Evolutionary conservation across 805 yeast genomes (phyloP).

Genomic region (Starmerella roubikii): DNA sequence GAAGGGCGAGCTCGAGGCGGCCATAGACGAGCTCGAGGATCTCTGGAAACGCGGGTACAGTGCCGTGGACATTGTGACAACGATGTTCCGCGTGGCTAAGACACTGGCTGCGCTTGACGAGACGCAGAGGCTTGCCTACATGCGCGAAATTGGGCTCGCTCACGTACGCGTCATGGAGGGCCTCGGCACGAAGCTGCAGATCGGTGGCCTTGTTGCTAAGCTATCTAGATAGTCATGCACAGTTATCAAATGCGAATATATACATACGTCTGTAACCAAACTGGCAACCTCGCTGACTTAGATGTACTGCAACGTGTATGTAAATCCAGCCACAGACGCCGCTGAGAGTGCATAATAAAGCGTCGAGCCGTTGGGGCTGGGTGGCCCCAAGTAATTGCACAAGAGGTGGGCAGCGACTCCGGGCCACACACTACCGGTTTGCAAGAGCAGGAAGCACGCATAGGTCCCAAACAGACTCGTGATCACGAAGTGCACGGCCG

Average conservation of each 20-base stretch:
- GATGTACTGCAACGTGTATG: neutral
- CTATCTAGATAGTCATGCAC: constrained; percentile 11
- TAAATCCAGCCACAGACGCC: neutral
- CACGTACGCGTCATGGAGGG: constrained; percentile 93
- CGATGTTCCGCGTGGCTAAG: constrained; percentile 79
- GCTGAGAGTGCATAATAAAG: neutral
- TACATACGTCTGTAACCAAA: too few relatives aligned
- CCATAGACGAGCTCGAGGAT: constrained; percentile 47
- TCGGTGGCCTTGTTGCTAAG: constrained; percentile 69
- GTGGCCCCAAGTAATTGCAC: constrained; percentile 64
- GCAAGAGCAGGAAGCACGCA: constrained; percentile 43
- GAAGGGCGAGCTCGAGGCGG: constrained; percentile 42
- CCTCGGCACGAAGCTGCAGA: constrained; percentile 71
- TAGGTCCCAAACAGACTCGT: constrained; percentile 62
- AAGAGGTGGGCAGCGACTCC: constrained; percentile 45
- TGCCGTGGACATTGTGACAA: constrained; percentile 83
- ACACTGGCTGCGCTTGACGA: constrained; percentile 57
- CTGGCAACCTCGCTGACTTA: neutral
- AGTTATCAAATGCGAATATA: neutral
- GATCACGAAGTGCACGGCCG: constrained; percentile 42
- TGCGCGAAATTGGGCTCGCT: constrained; percentile 75
- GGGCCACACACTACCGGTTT: constrained; percentile 42
- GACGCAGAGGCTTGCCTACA: constrained; percentile 53
- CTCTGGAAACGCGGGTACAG: constrained; percentile 87
- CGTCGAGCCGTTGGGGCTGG: constrained; percentile 23